Evolutionary conservation across 129 eudicot genomes (phyloP).

Genomic region (Helianthus tuberosus): DNA sequence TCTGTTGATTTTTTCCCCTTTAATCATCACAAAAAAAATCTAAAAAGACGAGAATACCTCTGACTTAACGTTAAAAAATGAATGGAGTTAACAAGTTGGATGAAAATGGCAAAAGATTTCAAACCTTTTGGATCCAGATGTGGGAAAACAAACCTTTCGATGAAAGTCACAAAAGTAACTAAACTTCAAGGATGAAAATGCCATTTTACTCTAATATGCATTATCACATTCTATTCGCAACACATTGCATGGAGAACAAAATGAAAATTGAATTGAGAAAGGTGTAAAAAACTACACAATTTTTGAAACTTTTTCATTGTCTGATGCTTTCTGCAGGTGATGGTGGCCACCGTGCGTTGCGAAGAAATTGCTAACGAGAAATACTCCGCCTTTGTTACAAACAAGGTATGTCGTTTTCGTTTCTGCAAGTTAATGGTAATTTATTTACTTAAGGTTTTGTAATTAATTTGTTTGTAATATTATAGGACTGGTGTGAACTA

Average conservation of each 20-base stretch:
- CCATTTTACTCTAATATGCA: too few relatives aligned
- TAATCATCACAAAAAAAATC: too few relatives aligned
- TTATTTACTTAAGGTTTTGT: conserved; percentile 4
- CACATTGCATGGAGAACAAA: background rate
- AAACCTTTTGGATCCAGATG: too few relatives aligned
- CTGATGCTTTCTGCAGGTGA: conserved; percentile 40
- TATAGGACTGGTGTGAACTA: conserved; percentile 71
- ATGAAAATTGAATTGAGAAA: background rate
- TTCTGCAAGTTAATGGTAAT: background rate
- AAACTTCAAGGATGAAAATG: too few relatives aligned
- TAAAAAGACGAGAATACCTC: too few relatives aligned
- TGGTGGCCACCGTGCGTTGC: conserved; percentile 83
- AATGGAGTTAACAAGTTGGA: too few relatives aligned
- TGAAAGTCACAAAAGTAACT: too few relatives aligned
- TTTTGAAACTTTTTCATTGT: background rate
- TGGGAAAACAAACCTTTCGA: too few relatives aligned
- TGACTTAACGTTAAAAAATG: too few relatives aligned
- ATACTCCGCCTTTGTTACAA: conserved; percentile 32
- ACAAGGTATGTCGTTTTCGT: conserved; percentile 43
- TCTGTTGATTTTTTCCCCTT: too few relatives aligned
- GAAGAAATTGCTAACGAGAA: conserved; percentile 76
- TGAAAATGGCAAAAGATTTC: too few relatives aligned
- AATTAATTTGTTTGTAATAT: conserved; percentile 2
- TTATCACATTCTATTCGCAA: too few relatives aligned
- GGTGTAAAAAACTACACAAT: background rate